Conservation (phyloP, 176 grass and related monocot species). For the Triticum urartu region DNA sequence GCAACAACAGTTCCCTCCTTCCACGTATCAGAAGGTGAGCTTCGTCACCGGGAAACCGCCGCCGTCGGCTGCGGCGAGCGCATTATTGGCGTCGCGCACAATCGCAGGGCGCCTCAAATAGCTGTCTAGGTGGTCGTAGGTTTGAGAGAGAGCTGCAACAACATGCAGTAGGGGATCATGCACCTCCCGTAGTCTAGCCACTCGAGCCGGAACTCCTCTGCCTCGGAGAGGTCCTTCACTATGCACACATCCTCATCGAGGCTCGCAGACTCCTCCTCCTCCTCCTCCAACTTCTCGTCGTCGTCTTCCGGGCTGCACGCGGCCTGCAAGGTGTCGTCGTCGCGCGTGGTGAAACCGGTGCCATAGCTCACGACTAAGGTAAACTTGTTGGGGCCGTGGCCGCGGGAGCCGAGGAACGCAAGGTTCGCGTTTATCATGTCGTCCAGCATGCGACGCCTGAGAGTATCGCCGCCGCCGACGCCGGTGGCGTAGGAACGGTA, state of each 20-base stretch:
- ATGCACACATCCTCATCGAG: too few species aligned
- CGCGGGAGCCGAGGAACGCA: neutral
- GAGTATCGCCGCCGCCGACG: neutral
- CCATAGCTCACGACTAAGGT: neutral
- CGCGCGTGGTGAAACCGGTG: too few species aligned
- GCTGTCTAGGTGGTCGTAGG: neutral
- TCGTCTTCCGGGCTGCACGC: too few species aligned
- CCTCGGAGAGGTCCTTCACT: neutral
- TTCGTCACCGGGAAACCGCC: neutral
- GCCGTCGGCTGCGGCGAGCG: neutral
- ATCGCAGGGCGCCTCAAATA: neutral
- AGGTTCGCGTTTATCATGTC: neutral
- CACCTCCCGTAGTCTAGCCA: neutral
- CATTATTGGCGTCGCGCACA: neutral
- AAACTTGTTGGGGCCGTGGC: neutral
- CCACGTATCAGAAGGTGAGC: neutral
- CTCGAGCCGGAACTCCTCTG: neutral
- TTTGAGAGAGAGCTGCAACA: too few species aligned
- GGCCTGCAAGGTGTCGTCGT: neutral
- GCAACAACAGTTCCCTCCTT: neutral
- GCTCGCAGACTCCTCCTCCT: too few species aligned
- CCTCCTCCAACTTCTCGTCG: too few species aligned
- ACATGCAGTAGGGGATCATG: neutral
- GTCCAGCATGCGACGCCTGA: neutral
- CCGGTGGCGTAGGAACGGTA: neutral